Evolutionary conservation across 169 alveolate genomes (phyloP), one percentile per base, ranked within the genome.

Genomic region (Prorocentrum cordatum): DNA sequence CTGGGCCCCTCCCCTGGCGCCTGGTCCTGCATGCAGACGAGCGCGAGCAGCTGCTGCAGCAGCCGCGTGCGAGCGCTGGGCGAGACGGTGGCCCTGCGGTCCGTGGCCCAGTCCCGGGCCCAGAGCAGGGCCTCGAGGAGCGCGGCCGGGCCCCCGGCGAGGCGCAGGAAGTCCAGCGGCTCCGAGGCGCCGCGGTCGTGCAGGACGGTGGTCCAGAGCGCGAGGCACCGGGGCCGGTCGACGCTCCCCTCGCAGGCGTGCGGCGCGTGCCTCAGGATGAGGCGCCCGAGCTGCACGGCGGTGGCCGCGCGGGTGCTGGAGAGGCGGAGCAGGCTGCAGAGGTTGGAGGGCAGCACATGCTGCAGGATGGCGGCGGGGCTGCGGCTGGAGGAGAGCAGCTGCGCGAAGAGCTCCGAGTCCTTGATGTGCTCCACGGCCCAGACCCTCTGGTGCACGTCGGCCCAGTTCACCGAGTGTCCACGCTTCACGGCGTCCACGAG

Each of bases 331-430:
- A 80, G 70, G 50, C 73, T 80, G 89, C 89, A 80, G 26, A 80
- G 79, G 77, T 59, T 80, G 18, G 89, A 59, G 2, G 89, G 64
- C 89, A 59, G 16, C 16, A 80, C 89, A 24, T 80, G 89, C 89
- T 80, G 89, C 31, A 80, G 36, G 33, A 80, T 62, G 50, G 61
- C 26, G 32, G 67, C 66, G 20, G 89, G 89, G 36, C n/a, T 80
- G 10, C 79, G 77, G 54, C 89, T 80, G 29, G 47, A 22, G 0
- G 89, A 80, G 20, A 80, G 89, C 5, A 80, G 89, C 59, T 61
- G 89, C 18, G 89, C 89, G 24, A 80, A 80, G 36, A 80, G 77
- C 89, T 80, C 89, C 10, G 89, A 80, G 38, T 80, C 89, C 27
- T 61, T 62, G 66, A 80, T 59, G 47, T 80, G 89, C 38, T 80